Percentiles rank a stretch among this genome's conserved stretches.
These are phyloP conservation scores for Exophiala viscosa DNA, from an alignment of 2,329 filamentous ascomycete species.

Conservation along the genomic window DNA sequence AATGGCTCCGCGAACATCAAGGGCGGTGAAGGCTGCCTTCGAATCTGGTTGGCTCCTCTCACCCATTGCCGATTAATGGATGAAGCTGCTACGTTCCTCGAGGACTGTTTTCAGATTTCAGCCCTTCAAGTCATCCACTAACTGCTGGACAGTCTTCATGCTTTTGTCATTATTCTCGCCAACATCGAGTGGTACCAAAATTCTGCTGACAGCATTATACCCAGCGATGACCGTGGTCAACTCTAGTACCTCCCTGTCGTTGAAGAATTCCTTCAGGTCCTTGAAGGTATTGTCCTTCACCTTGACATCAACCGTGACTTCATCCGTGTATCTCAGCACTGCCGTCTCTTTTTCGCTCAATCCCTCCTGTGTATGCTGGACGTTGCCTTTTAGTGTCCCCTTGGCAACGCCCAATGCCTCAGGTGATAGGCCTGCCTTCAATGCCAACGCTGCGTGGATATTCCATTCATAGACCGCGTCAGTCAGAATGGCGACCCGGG, in stretches of 20 bases:
- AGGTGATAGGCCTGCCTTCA: conserved; percentile 36
- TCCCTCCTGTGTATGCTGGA: conserved; percentile 27
- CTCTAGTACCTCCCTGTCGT: conserved; percentile 67
- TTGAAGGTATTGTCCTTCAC: conserved; percentile 68
- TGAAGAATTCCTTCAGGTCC: conserved; percentile 53
- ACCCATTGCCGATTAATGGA: too few relatives aligned
- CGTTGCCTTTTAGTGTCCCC: conserved; percentile 38
- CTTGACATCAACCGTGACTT: conserved; percentile 71
- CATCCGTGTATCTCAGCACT: conserved; percentile 70
- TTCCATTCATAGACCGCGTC: conserved; percentile 81
- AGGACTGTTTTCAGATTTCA: too few relatives aligned
- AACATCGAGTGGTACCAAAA: conserved; percentile 74
- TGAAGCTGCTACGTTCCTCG: too few relatives aligned
- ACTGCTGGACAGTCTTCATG: conserved; percentile 12
- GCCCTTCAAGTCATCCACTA: neutral
- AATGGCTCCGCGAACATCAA: too few relatives aligned
- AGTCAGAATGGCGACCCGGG: conserved; percentile 74
- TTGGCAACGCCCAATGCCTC: conserved; percentile 22
- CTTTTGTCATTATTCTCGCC: conserved; percentile 38
- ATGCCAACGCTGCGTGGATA: conserved; percentile 67
- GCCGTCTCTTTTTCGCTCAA: conserved; percentile 63
- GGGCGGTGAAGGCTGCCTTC: too few relatives aligned
- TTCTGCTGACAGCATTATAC: conserved; percentile 83
- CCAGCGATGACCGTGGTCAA: conserved; percentile 73
- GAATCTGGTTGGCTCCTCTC: too few relatives aligned